Evolutionary conservation across 2,329 filamentous ascomycete genomes (phyloP).

Genomic region (Fonsecaea nubica): DNA sequence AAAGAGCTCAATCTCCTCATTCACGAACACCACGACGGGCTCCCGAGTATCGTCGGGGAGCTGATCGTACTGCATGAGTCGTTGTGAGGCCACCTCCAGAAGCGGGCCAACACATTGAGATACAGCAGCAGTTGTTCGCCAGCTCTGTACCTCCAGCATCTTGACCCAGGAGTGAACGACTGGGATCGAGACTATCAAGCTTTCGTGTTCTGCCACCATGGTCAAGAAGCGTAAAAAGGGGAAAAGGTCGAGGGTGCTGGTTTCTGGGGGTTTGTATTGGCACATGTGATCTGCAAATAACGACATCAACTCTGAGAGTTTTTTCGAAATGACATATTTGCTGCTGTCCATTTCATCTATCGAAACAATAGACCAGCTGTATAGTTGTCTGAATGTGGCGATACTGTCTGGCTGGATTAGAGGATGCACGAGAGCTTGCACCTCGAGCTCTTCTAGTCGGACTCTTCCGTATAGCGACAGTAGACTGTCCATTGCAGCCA

Average conservation of each 20-base stretch:
- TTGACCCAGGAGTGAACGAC: slow-evolving; percentile 89
- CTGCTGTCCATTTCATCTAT: slow-evolving; percentile 85
- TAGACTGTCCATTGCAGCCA: slow-evolving; percentile 81
- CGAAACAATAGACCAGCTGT: slow-evolving; percentile 79
- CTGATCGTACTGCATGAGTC: slow-evolving; percentile 85
- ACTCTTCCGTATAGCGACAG: slow-evolving; percentile 79
- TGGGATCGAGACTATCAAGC: slow-evolving; percentile 90
- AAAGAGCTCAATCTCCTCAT: slow-evolving; percentile 93
- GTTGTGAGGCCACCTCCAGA: slow-evolving; percentile 79
- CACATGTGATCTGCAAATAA: slow-evolving; percentile 85
- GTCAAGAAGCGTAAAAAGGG: slow-evolving; percentile 81
- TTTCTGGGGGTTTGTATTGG: slow-evolving; percentile 72
- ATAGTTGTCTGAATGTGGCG: slow-evolving; percentile 73
- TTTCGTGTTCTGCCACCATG: slow-evolving; percentile 79
- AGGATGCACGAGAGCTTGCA: slow-evolving; percentile 75
- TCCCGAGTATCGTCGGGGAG: slow-evolving; percentile 83
- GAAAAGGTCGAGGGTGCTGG: slow-evolving; percentile 69
- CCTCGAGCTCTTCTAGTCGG: slow-evolving; percentile 78
- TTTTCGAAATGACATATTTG: slow-evolving; percentile 91
- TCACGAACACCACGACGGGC: slow-evolving; percentile 77
- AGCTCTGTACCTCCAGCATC: slow-evolving; percentile 73
- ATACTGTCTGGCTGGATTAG: slow-evolving; percentile 78
- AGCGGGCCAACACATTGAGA: slow-evolving; percentile 73
- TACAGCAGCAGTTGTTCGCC: slow-evolving; percentile 69
- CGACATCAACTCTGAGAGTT: slow-evolving; percentile 89